A percentile compares a stretch with the other conserved stretches of the same genome.
Conservation (phyloP, 2,329 filamentous ascomycete species). For the Alternaria conjuncta region DNA sequence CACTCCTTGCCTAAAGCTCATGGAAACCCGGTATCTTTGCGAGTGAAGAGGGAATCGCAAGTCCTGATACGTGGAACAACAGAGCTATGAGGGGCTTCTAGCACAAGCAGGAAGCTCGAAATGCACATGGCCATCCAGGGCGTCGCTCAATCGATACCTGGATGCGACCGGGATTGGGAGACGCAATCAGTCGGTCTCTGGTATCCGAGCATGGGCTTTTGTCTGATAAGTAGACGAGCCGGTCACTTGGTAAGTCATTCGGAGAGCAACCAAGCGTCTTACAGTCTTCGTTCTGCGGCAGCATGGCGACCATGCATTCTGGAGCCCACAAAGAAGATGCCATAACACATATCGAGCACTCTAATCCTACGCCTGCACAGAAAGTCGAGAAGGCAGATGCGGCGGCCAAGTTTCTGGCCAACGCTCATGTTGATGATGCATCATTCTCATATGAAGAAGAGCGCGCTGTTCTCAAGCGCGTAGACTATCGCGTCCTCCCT, state of each 20-base stretch:
- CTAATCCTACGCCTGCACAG: neutral
- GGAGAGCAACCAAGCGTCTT: neutral
- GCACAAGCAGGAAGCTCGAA: neutral
- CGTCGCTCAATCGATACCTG: neutral
- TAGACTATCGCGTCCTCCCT: slow-evolving; percentile 58
- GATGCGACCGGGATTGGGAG: neutral
- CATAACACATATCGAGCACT: slow-evolving; percentile 23
- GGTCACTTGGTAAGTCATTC: neutral
- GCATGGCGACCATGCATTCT: slow-evolving; percentile 9
- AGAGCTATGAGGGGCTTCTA: neutral
- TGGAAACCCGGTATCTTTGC: neutral
- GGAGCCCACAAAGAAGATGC: slow-evolving; percentile 17
- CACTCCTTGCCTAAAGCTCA: neutral
- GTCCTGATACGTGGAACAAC: slow-evolving; percentile 12
- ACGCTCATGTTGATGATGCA: slow-evolving; percentile 45
- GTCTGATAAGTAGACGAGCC: slow-evolving; percentile 7
- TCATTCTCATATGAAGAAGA: slow-evolving; percentile 60
- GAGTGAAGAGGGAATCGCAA: neutral
- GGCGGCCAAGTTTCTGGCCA: slow-evolving; percentile 55
- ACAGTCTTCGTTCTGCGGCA: neutral
- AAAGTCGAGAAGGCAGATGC: slow-evolving; percentile 43
- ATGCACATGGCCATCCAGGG: neutral
- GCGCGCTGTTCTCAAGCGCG: slow-evolving; percentile 56
- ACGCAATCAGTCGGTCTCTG: slow-evolving; percentile 3
- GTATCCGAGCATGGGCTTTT: neutral